These are phyloP conservation scores for Angomonas ambiguus DNA, from an alignment of 208 protist species.

Conservation along the genomic window DNA sequence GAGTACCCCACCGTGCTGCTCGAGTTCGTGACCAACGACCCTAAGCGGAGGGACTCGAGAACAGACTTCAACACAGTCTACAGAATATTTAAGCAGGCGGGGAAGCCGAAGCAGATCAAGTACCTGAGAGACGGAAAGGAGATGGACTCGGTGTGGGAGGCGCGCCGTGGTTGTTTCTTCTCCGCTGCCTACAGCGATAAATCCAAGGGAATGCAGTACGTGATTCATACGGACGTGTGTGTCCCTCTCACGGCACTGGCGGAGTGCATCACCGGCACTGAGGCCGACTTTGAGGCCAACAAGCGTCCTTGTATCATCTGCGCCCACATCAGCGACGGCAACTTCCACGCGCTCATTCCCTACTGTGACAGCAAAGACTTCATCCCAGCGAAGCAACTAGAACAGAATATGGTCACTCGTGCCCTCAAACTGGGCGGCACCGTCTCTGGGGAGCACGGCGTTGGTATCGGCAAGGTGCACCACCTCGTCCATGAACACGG, in stretches of 20 bases:
- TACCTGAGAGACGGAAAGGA: constrained; percentile 16
- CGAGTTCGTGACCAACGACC: constrained; percentile 29
- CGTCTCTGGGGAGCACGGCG: constrained; percentile 70
- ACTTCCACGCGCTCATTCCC: constrained; percentile 70
- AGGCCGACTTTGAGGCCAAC: constrained; percentile 36
- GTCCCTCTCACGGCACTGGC: constrained; percentile 75
- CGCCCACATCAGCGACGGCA: constrained; percentile 78
- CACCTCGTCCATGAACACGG: constrained; percentile 51
- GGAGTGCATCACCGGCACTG: constrained; percentile 37
- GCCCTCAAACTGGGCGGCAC: constrained; percentile 61
- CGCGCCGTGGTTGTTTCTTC: constrained; percentile 18
- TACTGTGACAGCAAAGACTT: constrained; percentile 27
- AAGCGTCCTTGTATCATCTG: constrained; percentile 27
- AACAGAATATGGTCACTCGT: constrained; percentile 48
- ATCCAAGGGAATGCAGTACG: constrained; percentile 12
- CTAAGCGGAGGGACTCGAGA: constrained; percentile 24
- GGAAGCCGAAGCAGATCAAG: constrained; percentile 8
- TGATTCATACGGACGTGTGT: constrained; percentile 63
- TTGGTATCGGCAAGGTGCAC: constrained; percentile 23
- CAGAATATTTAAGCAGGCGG: constrained; percentile 14
- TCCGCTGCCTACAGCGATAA: constrained; percentile 7
- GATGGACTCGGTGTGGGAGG: constrained; percentile 19
- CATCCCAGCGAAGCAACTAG: constrained; percentile 29
- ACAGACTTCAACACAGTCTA: constrained; percentile 18
- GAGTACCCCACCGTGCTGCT: constrained; percentile 45